Evolutionary conservation across 345 rosid genomes (phyloP).

Genomic region (Sisymbrium altissimum): DNA sequence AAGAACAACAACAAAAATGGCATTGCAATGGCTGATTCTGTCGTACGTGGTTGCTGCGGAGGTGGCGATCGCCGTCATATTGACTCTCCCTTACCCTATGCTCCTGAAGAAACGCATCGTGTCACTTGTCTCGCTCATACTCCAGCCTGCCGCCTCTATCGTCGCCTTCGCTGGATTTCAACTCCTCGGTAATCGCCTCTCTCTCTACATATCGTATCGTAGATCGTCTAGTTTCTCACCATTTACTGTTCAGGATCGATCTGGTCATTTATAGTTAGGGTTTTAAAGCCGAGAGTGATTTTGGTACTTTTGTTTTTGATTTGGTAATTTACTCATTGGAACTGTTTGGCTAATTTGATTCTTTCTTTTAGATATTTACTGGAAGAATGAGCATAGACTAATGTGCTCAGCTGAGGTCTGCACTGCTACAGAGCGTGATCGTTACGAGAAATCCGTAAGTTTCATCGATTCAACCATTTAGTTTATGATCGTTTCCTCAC

Average conservation of each 20-base stretch:
- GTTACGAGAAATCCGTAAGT: constrained; percentile 76
- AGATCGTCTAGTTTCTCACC: neutral
- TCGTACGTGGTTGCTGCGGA: constrained; percentile 77
- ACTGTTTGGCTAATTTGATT: neutral
- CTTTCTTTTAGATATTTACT: constrained; percentile 59
- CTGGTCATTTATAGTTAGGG: neutral
- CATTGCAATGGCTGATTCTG: constrained; percentile 81
- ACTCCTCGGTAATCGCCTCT: constrained; percentile 50
- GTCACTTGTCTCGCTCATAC: constrained; percentile 60
- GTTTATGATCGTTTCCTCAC: neutral
- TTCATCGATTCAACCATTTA: neutral
- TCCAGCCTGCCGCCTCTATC: constrained; percentile 68
- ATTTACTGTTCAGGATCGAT: neutral
- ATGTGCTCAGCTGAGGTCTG: constrained; percentile 70
- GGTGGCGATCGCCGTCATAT: constrained; percentile 52
- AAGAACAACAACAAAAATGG: constrained; percentile 54
- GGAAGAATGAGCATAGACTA: constrained; percentile 89
- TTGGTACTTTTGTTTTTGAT: neutral
- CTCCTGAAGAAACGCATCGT: constrained; percentile 61
- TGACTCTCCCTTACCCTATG: constrained; percentile 78
- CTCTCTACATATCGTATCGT: neutral
- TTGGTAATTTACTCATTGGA: neutral
- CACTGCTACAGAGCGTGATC: constrained; percentile 83
- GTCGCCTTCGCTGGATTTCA: constrained; percentile 84
- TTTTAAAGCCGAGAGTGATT: neutral